Evolutionary conservation across 768 basidiomycete genomes (phyloP).

Genomic region (Podaxis mareebaensis): DNA sequence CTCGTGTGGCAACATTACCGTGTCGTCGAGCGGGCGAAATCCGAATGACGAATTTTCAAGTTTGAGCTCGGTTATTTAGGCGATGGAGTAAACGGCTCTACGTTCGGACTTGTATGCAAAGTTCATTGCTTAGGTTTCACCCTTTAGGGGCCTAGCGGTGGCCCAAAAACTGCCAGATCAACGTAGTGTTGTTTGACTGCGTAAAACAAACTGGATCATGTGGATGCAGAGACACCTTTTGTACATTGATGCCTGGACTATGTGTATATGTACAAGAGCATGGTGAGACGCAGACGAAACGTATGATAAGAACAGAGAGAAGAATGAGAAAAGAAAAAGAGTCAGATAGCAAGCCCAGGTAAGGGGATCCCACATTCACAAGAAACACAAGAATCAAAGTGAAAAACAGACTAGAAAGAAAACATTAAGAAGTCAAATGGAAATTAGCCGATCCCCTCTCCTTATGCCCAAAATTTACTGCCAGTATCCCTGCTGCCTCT

Average conservation of each 20-base stretch:
- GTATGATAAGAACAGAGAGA: constrained; percentile 4
- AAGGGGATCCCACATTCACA: constrained; percentile 8
- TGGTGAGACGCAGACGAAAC: constrained; percentile 3
- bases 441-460: not conserved
- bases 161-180: too few relatives aligned
- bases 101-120: too few relatives aligned
- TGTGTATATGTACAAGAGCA: constrained; percentile 13
- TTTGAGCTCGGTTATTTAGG: too few relatives aligned
- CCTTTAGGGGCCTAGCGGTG: too few relatives aligned
- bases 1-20: too few relatives aligned
- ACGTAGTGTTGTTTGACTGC: not conserved
- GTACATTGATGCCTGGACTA: constrained; percentile 16
- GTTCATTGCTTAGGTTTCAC: too few relatives aligned
- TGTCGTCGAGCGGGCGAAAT: too few relatives aligned
- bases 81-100: too few relatives aligned
- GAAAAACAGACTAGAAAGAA: not conserved
- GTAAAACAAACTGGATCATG: constrained; percentile 16
- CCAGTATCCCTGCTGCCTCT: constrained; percentile 65
- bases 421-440: not conserved
- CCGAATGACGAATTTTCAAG: too few relatives aligned
- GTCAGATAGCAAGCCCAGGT: constrained; percentile 10
- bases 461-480: constrained; percentile 37
- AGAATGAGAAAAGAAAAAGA: constrained; percentile 4
- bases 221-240: constrained; percentile 14
- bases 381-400: not conserved